Evolutionary conservation across 208 protist species (phyloP), one percentile per base, ranked within the genome.

Genomic region (Trypanosoma rangeli): DNA sequence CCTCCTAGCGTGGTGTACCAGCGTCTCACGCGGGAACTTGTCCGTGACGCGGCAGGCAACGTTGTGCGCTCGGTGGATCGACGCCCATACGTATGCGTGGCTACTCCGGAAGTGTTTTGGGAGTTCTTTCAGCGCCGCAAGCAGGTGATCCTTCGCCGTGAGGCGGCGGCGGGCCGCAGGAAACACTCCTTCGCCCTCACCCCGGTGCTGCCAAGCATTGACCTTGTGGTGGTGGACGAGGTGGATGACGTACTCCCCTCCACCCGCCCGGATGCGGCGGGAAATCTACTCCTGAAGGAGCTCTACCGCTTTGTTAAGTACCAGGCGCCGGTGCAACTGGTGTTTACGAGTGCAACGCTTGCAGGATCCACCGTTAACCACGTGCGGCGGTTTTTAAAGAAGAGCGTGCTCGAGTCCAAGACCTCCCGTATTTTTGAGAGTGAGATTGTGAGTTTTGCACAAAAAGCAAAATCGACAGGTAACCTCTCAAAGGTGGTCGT

Each of bases 311-410:
- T 91, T 74, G 78, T 84, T 28, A 94, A 94, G 82, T 97, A 94
- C 50, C 87, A 97, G 67, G 83, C 92, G 1, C 92, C 92, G 13
- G 71, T 93, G 64, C 88, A 97, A 71, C 75, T 97, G 24, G 67
- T 97, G 35, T 90, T 97, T 72, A 97, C 86, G 15, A 94, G 88
- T 65, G 92, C 89, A 13, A 97, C 92, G 13, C 81, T 97, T 0
- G 83, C 86, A 12, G 88, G 86, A 3, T 93, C 89, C 0, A 93
- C 86, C 20, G 89, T 97, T 2, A 94, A 93, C 68, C 92, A 97
- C 75, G 80, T 97, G 50, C 85, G 89, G 4, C 80, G 83, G 12
- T 97, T 87, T 80, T 89, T 97, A 80, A 94, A 94, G 70, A 94
- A 94, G 76, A 93, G 87, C 59, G 53, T 94, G 7, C 73, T 97